Conservation (phyloP, 2,329 filamentous ascomycete genomes). For the Xylaria multiplex region DNA sequence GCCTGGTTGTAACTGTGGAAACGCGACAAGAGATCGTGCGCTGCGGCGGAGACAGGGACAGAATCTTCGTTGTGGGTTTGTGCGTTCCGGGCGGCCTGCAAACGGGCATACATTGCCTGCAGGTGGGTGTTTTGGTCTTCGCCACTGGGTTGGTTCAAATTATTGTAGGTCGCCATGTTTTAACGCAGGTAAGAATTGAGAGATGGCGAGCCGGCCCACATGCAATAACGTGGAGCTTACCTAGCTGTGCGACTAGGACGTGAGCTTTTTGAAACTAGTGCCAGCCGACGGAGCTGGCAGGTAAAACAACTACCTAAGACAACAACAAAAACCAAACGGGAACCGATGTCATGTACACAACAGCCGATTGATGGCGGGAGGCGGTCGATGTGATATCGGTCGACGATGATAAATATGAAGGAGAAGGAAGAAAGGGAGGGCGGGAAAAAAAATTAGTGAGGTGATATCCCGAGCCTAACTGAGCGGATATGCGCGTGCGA, state of each 20-base stretch:
- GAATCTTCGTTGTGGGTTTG: slow-evolving; percentile 40
- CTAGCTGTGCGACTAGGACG: slow-evolving; percentile 13
- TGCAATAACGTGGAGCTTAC: slow-evolving; percentile 29
- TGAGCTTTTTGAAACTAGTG: slow-evolving; percentile 34
- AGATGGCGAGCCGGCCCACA: slow-evolving; percentile 35
- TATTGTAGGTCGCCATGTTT: slow-evolving; percentile 51
- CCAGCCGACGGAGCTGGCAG: slow-evolving; percentile 28
- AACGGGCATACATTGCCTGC: slow-evolving; percentile 55
- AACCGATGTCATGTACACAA: slow-evolving; percentile 3
- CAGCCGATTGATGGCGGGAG: not conserved
- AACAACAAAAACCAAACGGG: not conserved
- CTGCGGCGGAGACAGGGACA: slow-evolving; percentile 37
- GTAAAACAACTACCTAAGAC: not conserved
- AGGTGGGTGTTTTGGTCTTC: slow-evolving; percentile 51
- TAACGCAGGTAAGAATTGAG: slow-evolving; percentile 26
- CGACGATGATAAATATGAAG: slow-evolving; percentile 1
- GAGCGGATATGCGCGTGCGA: slow-evolving; percentile 30
- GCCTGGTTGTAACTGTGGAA: slow-evolving; percentile 48
- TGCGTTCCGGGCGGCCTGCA: slow-evolving; percentile 45
- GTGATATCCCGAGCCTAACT: slow-evolving; percentile 32
- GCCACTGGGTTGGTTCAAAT: slow-evolving; percentile 44
- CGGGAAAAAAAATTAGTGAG: slow-evolving; percentile 13
- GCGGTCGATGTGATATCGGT: not conserved
- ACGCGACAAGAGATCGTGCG: slow-evolving; percentile 49
- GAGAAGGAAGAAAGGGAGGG: not conserved